Conservation (phyloP, 805 yeast genomes). For the Millerozyma miso region DNA sequence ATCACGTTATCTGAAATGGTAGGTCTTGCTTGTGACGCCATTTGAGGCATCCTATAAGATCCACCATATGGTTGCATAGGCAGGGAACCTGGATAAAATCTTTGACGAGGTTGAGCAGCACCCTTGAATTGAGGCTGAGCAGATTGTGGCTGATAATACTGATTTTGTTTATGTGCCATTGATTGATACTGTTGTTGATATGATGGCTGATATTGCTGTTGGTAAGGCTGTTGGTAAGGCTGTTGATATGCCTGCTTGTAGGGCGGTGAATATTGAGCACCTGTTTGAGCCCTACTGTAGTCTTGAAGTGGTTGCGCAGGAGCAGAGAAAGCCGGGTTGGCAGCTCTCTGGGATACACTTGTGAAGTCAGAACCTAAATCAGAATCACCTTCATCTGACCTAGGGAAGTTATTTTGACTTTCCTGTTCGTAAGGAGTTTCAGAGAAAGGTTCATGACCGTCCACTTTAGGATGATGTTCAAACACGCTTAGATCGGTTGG, state of each 20-base stretch:
- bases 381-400: conserved; percentile 19
- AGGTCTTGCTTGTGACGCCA: conserved; percentile 12
- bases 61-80: conserved; percentile 4
- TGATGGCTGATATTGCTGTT: conserved; percentile 6
- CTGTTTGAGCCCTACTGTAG: conserved; percentile 6
- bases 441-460: conserved; percentile 43
- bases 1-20: conserved; percentile 37
- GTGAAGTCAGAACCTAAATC: conserved; percentile 64
- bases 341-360: conserved; percentile 72
- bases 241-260: conserved; percentile 7
- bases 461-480: conserved; percentile 43
- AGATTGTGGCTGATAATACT: conserved; percentile 11
- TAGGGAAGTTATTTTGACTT: conserved; percentile 1
- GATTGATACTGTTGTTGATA: conserved; percentile 12
- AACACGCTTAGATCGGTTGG: conserved; percentile 28
- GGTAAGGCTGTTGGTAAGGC: conserved; percentile 3
- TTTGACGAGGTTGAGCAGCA: conserved; percentile 5
- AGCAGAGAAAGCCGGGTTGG: conserved; percentile 51
- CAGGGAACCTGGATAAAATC: conserved; percentile 2
- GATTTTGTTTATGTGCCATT: conserved; percentile 17
- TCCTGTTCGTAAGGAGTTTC: conserved; percentile 29
- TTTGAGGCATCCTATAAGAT: conserved; percentile 3
- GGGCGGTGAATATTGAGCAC: conserved; percentile 4
- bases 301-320: conserved; percentile 2
- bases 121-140: conserved; percentile 5